Conservation (phyloP, 441 rosid species). For the Eutrema salsugineum region DNA sequence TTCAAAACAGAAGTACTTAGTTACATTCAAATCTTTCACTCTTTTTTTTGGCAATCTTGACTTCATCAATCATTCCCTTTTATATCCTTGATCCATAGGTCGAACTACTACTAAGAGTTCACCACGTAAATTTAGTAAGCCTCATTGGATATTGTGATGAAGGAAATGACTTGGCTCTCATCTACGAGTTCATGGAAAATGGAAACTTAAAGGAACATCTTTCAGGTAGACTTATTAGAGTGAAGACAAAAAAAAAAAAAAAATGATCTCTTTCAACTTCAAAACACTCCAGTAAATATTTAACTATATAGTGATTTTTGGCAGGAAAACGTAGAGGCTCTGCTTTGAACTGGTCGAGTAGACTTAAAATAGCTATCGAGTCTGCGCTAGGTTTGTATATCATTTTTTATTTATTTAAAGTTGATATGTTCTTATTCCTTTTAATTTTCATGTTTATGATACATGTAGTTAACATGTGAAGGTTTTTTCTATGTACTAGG, state of each 20-base stretch:
- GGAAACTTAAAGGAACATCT: slow-evolving; percentile 37
- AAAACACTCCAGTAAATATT: no score
- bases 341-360: slow-evolving; percentile 31
- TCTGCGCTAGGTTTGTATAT: slow-evolving; percentile 37
- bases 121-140: slow-evolving; percentile 34
- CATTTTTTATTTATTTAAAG: not conserved
- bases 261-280: no score
- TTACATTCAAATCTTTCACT: slow-evolving; percentile 21
- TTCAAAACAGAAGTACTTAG: no score
- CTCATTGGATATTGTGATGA: slow-evolving; percentile 46
- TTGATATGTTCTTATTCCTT: not conserved
- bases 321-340: slow-evolving; percentile 12
- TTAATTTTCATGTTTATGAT: not conserved
- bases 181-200: slow-evolving; percentile 43
- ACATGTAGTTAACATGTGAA: not conserved
- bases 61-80: not conserved
- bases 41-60: not conserved
- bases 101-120: slow-evolving; percentile 39
- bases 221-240: slow-evolving; percentile 12
- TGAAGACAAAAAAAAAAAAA: no score
- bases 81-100: slow-evolving; percentile 25
- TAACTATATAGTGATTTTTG: not conserved
- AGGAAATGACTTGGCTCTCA: slow-evolving; percentile 30
- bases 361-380: slow-evolving; percentile 29
- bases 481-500: slow-evolving; percentile 19